Evolutionary conservation across 2,329 filamentous ascomycete genomes (phyloP).

Genomic region (Neofusicoccum sp.): DNA sequence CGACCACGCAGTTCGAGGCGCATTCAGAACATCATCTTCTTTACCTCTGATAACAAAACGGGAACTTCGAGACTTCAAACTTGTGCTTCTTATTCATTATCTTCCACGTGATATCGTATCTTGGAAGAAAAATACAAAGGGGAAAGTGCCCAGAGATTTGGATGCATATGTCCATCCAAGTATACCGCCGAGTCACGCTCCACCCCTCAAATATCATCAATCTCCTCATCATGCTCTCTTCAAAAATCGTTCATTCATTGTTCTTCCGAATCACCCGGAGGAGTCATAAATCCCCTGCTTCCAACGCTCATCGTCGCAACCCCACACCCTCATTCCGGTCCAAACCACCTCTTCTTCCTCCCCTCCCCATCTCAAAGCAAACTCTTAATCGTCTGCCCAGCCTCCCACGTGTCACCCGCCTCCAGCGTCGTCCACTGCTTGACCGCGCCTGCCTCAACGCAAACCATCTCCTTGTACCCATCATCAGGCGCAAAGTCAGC

Average conservation of each 20-base stretch:
- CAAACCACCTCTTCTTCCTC: not conserved
- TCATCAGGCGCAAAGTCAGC: constrained; percentile 87
- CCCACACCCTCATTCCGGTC: no score
- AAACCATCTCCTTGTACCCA: constrained; percentile 91
- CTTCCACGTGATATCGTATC: not conserved
- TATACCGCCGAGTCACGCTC: not conserved
- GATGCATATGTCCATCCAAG: not conserved
- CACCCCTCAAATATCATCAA: not conserved
- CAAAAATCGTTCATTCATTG: no score
- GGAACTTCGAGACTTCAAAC: not conserved
- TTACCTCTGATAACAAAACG: no score
- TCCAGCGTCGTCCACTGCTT: constrained; percentile 82
- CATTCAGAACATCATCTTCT: no score
- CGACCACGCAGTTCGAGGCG: not conserved
- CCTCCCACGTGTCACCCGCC: constrained; percentile 70
- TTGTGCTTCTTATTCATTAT: not conserved
- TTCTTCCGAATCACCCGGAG: no score
- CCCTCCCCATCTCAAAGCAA: constrained; percentile 29
- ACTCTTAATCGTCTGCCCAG: constrained; percentile 60
- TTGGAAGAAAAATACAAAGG: not conserved
- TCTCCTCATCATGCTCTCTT: no score
- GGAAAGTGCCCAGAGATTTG: not conserved
- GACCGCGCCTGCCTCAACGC: constrained; percentile 88
- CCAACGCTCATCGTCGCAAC: no score
- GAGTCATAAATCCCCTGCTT: no score